These are phyloP conservation scores for Xylaria sp. DNA, from an alignment of 2,329 filamentous ascomycete species.

Conservation along the genomic window DNA sequence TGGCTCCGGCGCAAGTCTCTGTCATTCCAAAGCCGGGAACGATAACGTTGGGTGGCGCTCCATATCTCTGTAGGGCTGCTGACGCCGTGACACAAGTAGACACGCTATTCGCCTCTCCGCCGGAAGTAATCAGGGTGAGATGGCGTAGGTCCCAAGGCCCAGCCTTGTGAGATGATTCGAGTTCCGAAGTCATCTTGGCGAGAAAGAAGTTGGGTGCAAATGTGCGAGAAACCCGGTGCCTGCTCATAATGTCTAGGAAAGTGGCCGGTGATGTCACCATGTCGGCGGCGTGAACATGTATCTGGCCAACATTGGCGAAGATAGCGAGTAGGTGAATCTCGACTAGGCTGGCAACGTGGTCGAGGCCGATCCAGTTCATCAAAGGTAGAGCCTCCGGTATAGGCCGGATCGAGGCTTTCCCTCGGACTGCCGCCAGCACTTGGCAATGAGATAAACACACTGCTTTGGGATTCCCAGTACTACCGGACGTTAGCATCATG, in stretches of 20 bases:
- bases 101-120: constrained; percentile 7
- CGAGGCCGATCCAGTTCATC: constrained; percentile 62
- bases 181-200: not conserved
- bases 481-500: constrained; percentile 65
- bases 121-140: not conserved
- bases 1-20: constrained; percentile 63
- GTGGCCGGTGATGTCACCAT: constrained; percentile 53
- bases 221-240: not conserved
- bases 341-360: constrained; percentile 64
- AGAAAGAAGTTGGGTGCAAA: constrained; percentile 22
- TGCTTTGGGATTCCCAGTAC: constrained; percentile 62
- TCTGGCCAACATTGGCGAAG: constrained; percentile 54
- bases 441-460: constrained; percentile 58
- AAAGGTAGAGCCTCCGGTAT: constrained; percentile 50
- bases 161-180: no score
- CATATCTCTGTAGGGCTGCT: not conserved
- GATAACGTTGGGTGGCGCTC: not conserved
- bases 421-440: constrained; percentile 15
- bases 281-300: constrained; percentile 59
- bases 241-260: constrained; percentile 46
- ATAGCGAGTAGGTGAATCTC: constrained; percentile 65
- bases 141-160: constrained; percentile 3
- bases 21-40: constrained; percentile 62
- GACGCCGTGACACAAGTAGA: not conserved
- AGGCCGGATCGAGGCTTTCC: constrained; percentile 30